These are phyloP conservation scores for Aspergillus felis DNA, from an alignment of 2,329 filamentous ascomycete genomes.

Conservation along the genomic window DNA sequence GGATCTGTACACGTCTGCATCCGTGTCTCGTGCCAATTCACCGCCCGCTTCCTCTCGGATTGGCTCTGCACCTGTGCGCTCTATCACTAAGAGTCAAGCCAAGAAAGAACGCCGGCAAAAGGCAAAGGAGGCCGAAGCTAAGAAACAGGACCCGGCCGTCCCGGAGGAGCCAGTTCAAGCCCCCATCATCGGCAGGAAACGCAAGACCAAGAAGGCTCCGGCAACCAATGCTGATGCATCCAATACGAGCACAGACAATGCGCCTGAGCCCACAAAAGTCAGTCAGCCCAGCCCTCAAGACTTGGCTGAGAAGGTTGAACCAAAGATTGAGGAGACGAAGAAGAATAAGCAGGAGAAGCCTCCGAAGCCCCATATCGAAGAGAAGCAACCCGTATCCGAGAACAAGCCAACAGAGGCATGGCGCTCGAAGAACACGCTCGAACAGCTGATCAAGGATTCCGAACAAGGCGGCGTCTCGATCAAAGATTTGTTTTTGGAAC, in stretches of 20 bases:
- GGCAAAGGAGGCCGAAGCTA: constrained; percentile 43
- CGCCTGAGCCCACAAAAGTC: constrained; percentile 15
- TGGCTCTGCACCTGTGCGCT: constrained; percentile 56
- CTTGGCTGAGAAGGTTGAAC: constrained; percentile 19
- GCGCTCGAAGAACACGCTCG: constrained; percentile 38
- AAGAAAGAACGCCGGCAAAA: constrained; percentile 57
- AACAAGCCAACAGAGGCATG: constrained; percentile 28
- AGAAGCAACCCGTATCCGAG: constrained; percentile 16
- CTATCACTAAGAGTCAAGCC: constrained; percentile 59
- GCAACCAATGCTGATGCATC: constrained; percentile 20
- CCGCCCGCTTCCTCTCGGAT: constrained; percentile 51
- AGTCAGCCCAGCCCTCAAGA: constrained; percentile 8
- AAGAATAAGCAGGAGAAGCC: constrained; percentile 23
- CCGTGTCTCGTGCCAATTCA: constrained; percentile 57
- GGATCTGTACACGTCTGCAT: constrained; percentile 55
- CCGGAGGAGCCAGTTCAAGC: constrained; percentile 54
- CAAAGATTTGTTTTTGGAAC: constrained; percentile 40
- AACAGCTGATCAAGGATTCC: constrained; percentile 37
- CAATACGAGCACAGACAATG: constrained; percentile 7
- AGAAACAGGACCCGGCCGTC: constrained; percentile 38
- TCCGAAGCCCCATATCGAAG: constrained; percentile 15
- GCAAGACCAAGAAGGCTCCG: constrained; percentile 51
- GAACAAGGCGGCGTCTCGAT: constrained; percentile 31
- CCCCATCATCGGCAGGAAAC: constrained; percentile 61
- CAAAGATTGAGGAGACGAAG: constrained; percentile 19